Evolutionary conservation across 1,139 yeast species (phyloP).

Genomic region (Taphrina pruni): DNA sequence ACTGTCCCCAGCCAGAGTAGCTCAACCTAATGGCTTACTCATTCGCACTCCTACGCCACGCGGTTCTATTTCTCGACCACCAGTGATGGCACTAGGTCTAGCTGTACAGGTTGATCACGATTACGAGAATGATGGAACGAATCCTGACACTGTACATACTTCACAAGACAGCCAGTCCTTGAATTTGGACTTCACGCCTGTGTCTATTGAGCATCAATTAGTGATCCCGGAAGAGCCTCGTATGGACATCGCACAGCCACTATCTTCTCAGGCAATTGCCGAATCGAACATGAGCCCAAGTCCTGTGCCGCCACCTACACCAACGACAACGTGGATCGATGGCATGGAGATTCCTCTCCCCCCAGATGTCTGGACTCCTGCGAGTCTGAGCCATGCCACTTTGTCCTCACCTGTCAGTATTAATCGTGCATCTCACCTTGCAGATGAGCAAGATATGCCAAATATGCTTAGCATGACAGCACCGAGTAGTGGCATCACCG

Average conservation of each 20-base stretch:
- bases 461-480: too few species aligned
- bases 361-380: constrained; percentile 26
- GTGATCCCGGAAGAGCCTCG: not conserved
- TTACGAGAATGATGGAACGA: too few species aligned
- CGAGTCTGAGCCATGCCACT: not conserved
- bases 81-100: too few species aligned
- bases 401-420: not conserved
- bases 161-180: not conserved
- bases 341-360: constrained; percentile 20
- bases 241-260: too few species aligned
- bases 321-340: constrained; percentile 31
- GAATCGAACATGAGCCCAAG: not conserved
- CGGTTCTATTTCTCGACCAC: too few species aligned
- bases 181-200: not conserved
- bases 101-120: too few species aligned
- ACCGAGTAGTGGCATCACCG: not conserved
- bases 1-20: too few species aligned
- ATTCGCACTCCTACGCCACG: too few species aligned
- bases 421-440: too few species aligned
- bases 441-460: not conserved
- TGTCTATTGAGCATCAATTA: not conserved
- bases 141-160: too few species aligned
- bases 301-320: not conserved
- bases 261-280: too few species aligned
- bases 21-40: too few species aligned